Percentiles rank a stretch among this genome's conserved stretches.
Conservation (phyloP, 2,329 filamentous ascomycete species). For the Pestalotiopsis sp. region DNA sequence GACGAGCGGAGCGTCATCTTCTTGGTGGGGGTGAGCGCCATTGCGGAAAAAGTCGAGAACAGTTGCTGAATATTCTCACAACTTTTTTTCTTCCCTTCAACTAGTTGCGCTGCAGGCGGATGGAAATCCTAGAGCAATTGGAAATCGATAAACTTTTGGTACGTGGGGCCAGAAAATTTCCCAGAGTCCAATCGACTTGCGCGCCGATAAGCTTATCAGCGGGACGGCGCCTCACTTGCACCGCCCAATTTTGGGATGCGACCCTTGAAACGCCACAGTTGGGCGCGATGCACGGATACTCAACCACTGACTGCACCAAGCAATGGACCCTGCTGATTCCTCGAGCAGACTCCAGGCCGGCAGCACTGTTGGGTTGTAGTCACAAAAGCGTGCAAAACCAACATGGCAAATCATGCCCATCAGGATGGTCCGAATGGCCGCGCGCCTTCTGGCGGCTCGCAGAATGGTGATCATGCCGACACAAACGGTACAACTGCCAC, state of each 20-base stretch:
- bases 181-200: background rate
- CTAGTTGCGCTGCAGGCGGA: background rate
- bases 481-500: background rate
- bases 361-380: background rate
- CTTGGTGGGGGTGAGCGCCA: conserved; percentile 46
- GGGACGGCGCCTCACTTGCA: background rate
- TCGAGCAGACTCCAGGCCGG: background rate
- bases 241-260: background rate
- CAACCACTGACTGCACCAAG: background rate
- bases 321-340: background rate
- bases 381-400: background rate
- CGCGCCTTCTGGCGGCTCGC: conserved; percentile 22
- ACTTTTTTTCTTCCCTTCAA: background rate
- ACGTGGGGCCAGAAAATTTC: conserved; percentile 11
- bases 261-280: background rate
- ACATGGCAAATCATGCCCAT: background rate
- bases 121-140: background rate
- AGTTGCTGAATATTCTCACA: conserved; percentile 1
- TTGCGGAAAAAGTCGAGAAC: conserved; percentile 23
- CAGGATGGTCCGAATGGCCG: background rate
- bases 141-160: conserved; percentile 10
- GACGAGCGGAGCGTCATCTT: conserved; percentile 32
- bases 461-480: conserved; percentile 37
- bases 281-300: background rate
- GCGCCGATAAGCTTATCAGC: conserved; percentile 1